Evolutionary conservation across 371 early-diverging fungal genomes (phyloP), one percentile per base, ranked within the genome.

Genomic region (Encephalitozoon intestinalis): DNA sequence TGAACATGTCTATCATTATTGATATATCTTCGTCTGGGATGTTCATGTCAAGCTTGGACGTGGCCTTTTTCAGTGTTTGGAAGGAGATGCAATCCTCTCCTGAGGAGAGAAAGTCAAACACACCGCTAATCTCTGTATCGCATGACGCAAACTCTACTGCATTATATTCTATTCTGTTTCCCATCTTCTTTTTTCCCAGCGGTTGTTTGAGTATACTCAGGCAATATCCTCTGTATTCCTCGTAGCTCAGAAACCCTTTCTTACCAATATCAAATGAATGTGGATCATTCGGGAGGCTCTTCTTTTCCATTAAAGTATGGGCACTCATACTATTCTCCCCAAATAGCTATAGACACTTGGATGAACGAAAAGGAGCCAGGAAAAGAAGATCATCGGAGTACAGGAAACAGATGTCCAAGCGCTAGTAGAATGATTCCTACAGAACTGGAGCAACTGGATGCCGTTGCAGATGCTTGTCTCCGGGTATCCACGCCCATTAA

Each of bases 181-280:
- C 37, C 11, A 49, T 64, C 18, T 64, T 64, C 30, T 72, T 43
- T 4, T 9, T 31, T 21, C 34, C 37, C 30, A 46, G 39, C 18
- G 49, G 54, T 11, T 63, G 51, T 12, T 39, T 49, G 23, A 25
- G 15, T 1, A 49, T 64, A 23, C 49, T 31, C 4, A 72, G 31
- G 28, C 34, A 26, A 18, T 41, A 72, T 49, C 31, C 50, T 63
- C 12, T 37, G n/a, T 64, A 26, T 40, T 72, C 73, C 49, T 72
- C 37, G 7, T 63, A 34, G 8, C 46, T 72, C 21, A 72, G 44
- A 50, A 49, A 72, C 34, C 65, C 65, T 64, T 72, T 72, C 9
- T 64, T 63, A 31, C 65, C 73, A 30, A 53, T 63, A 28, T 72
- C 73, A 63, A 72, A 72, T n/a, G 39, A 25, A 46, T 49, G 8